Percentiles rank a stretch among this genome's conserved stretches.
phyloP scores from a whole-genome alignment of 768 basidiomycete genomes.

The Lactarius indigo region DNA sequence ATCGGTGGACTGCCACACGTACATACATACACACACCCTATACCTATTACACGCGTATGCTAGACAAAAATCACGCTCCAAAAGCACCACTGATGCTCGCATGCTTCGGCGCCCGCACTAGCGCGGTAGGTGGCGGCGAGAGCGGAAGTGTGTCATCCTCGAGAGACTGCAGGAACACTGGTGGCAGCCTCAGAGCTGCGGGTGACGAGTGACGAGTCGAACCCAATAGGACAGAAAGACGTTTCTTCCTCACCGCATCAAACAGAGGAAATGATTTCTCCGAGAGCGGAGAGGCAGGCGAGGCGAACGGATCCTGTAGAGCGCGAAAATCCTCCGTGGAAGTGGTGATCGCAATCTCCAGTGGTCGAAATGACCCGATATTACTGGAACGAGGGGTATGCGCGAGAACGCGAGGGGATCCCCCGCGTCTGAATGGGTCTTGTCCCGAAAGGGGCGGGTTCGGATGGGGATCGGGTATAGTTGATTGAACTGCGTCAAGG shows the following conservation, averaged over 20 bases:
- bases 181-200: conserved; percentile 5
- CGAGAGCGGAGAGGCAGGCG: conserved; percentile 13
- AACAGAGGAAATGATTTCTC: conserved; percentile 18
- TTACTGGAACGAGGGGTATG: conserved; percentile 15
- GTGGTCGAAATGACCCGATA: not conserved
- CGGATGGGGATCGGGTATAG: conserved; percentile 12
- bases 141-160: conserved; percentile 11
- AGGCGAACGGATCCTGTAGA: conserved; percentile 20
- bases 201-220: conserved; percentile 18
- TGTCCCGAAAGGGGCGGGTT: not conserved
- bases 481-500: conserved; percentile 14
- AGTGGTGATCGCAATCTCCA: not conserved
- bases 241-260: conserved; percentile 20
- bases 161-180: conserved; percentile 6
- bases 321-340: conserved; percentile 19
- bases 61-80: conserved; percentile 21
- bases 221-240: conserved; percentile 7
- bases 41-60: conserved; percentile 15
- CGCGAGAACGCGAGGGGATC: not conserved
- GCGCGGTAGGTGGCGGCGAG: conserved; percentile 13
- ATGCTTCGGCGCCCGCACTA: conserved; percentile 12
- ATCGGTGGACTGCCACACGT: conserved; percentile 21
- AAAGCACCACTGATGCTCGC: conserved; percentile 20
- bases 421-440: not conserved
- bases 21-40: conserved; percentile 18